Evolutionary conservation across 202 grass and related monocot species (phyloP).

Genomic region (Elaeis oleifera): DNA sequence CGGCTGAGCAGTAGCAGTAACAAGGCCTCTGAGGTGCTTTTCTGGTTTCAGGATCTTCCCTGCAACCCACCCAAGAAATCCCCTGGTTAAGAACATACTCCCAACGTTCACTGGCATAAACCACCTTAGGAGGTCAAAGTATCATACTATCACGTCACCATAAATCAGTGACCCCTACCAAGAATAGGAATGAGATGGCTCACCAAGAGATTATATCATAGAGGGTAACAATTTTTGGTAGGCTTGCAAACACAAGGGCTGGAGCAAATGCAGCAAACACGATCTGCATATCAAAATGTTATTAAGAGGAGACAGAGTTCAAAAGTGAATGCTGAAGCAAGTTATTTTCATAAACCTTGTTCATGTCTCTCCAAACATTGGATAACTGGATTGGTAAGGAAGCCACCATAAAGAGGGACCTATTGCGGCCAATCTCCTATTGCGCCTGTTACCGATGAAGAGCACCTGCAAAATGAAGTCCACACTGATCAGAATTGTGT

Average conservation of each 20-base stretch:
- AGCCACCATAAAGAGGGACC: too few species aligned
- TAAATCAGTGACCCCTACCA: too few species aligned
- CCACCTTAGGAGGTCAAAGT: slow-evolving; percentile 35
- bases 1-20: slow-evolving; percentile 51
- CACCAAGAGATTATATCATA: slow-evolving; percentile 42
- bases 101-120: slow-evolving; percentile 60
- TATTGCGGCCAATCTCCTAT: too few species aligned
- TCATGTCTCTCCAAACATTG: too few species aligned
- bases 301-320: background rate
- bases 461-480: too few species aligned
- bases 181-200: background rate
- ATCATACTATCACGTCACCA: too few species aligned
- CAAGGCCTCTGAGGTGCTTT: slow-evolving; percentile 29
- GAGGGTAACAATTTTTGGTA: slow-evolving; percentile 51
- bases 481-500: too few species aligned
- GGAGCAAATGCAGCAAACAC: slow-evolving; percentile 48
- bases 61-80: slow-evolving; percentile 45
- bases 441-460: too few species aligned
- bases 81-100: slow-evolving; percentile 39
- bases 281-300: slow-evolving; percentile 13
- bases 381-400: too few species aligned
- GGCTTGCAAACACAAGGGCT: slow-evolving; percentile 36
- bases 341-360: too few species aligned
- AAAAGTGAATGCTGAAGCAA: too few species aligned
- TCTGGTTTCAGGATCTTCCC: slow-evolving; percentile 34